Base-by-base conservation (phyloP, 805 yeast species). In the Nakazawaea ishiwadae region DNA sequence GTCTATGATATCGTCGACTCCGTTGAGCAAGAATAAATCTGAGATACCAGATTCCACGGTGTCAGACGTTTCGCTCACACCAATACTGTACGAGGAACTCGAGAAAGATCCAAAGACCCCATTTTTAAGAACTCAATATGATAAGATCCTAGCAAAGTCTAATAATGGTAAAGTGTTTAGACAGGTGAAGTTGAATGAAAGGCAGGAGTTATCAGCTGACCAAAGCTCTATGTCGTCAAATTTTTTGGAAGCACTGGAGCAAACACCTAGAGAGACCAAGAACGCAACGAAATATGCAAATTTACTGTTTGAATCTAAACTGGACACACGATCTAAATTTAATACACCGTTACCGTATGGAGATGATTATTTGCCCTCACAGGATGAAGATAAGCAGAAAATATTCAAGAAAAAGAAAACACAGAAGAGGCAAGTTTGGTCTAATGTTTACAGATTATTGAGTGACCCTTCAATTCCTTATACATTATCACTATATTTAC, bases 381-480 rank as follows among this genome's bases (percentile, higher is more conserved):
- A n/a, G n/a, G n/a, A n/a, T n/a, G n/a, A n/a, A 10, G 6, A 31
- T 10, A 6, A 17, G 11, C 23, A 31, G 23, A 16, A 17, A n/a
- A 11, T 9, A 7, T 6, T 7, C 5, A 6, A 16, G 34, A 10
- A 31, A 9, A 11, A 15, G 21, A n/a, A 31, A 4, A 10, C n/a
- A 15, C 19, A 6, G 3, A 10, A 16, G 24, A 14, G 26, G 16
- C 35, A 19, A 12, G 5, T 17, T 14, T n/a, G 17, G 29, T 14
- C 30, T 16, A 6, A 19, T 4, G 19, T 15, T 9, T 15, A 9
- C 23, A 30, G 24, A 18, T 16, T 37, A 3, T 20, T 45, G 9
- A 19, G 52, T n/a, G 70, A 69, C 42, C 67, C 72, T 8, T 51
- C 52, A 21, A 48, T 60, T 4, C 75, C 74, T 0, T 67, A 65